Conservation (phyloP, 2,329 filamentous ascomycete genomes). For the Penicillium sp. region DNA sequence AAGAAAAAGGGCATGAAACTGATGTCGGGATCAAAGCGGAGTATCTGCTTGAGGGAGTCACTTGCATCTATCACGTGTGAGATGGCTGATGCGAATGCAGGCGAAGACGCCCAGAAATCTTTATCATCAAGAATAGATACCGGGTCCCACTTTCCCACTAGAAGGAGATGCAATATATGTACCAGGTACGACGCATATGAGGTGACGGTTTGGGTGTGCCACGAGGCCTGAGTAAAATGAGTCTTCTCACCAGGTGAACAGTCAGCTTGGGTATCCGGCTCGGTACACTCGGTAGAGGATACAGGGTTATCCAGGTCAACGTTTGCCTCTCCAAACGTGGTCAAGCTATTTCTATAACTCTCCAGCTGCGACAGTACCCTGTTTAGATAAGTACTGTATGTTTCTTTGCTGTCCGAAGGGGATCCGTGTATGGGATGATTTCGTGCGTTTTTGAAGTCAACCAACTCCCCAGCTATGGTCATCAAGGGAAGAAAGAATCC, state of each 20-base stretch:
- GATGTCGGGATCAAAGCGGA: conserved; percentile 87
- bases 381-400: conserved; percentile 78
- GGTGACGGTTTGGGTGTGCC: conserved; percentile 81
- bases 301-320: conserved; percentile 32
- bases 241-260: conserved; percentile 55
- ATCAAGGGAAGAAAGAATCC: conserved; percentile 93
- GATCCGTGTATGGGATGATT: conserved; percentile 86
- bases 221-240: conserved; percentile 37
- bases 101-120: conserved; percentile 90
- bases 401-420: conserved; percentile 71
- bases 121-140: conserved; percentile 92
- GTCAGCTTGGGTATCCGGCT: conserved; percentile 66
- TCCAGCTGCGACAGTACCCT: conserved; percentile 83
- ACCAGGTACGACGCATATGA: conserved; percentile 92
- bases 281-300: conserved; percentile 59
- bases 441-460: conserved; percentile 85
- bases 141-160: conserved; percentile 93
- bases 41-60: conserved; percentile 83
- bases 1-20: conserved; percentile 99
- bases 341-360: conserved; percentile 78
- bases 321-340: conserved; percentile 35
- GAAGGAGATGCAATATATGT: conserved; percentile 87
- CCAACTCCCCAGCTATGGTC: conserved; percentile 89
- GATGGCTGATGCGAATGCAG: conserved; percentile 84
- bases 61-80: conserved; percentile 87